These are phyloP conservation scores for Vitis riparia DNA, from an alignment of 164 flowering plant genomes.

Conservation along the genomic window DNA sequence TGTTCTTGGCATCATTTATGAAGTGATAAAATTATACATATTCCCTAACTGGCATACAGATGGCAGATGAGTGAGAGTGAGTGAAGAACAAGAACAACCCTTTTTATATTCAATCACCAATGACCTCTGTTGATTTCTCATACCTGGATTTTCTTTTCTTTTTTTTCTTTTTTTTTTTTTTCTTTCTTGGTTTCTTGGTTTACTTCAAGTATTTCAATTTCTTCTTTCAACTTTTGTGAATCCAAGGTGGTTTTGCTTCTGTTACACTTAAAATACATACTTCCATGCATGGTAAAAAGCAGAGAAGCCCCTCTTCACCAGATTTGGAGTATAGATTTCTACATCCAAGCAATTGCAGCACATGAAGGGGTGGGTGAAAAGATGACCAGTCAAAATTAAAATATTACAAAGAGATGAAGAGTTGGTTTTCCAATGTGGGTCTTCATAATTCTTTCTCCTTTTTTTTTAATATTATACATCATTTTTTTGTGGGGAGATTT, in stretches of 20 bases:
- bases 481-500: neutral
- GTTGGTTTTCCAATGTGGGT: constrained; percentile 21
- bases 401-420: neutral
- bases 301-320: constrained; percentile 35
- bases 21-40: constrained; percentile 10
- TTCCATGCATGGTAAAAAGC: constrained; percentile 43
- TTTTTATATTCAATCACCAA: constrained; percentile 14
- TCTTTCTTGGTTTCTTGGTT: constrained; percentile 6
- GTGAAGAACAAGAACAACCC: constrained; percentile 21
- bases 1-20: constrained; percentile 44
- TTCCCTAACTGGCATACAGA: constrained; percentile 55
- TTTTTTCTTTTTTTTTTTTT: neutral
- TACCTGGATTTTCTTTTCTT: constrained; percentile 6
- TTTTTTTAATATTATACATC: too few relatives aligned
- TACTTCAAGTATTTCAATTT: neutral
- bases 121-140: neutral
- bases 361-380: constrained; percentile 9
- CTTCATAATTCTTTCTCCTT: neutral
- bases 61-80: constrained; percentile 33
- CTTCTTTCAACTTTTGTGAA: constrained; percentile 25
- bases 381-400: constrained; percentile 19
- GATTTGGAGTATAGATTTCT: constrained; percentile 24
- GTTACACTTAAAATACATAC: constrained; percentile 19
- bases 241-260: constrained; percentile 43
- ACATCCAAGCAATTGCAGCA: constrained; percentile 12